Conservation (phyloP, 2,329 filamentous ascomycete species). For the Dryadomyces quercus-mongolicae region DNA sequence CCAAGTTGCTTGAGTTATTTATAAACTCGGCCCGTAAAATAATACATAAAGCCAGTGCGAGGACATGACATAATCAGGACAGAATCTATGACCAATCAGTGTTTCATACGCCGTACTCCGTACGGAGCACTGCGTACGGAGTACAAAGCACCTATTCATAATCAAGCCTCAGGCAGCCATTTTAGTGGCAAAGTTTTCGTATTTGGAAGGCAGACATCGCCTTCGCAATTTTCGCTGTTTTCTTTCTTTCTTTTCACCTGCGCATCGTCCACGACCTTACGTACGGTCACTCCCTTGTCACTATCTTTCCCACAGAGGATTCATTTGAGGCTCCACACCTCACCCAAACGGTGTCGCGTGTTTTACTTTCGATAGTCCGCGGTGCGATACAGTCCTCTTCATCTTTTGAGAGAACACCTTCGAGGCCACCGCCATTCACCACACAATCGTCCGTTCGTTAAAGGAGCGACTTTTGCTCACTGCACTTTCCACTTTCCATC, state of each 20-base stretch:
- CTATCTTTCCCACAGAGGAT: not conserved
- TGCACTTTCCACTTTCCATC: not conserved
- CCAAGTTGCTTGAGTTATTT: slow-evolving; percentile 7
- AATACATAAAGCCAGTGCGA: not conserved
- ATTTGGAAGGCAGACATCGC: not conserved
- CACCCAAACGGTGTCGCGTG: no score
- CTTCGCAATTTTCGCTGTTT: not conserved
- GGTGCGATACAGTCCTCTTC: not conserved
- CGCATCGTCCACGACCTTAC: not conserved
- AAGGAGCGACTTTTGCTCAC: not conserved
- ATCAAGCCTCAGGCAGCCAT: not conserved
- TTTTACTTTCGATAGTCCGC: not conserved
- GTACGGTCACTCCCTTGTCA: not conserved
- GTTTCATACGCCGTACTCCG: no score
- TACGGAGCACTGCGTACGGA: no score
- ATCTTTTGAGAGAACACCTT: not conserved
- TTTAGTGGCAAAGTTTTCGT: not conserved
- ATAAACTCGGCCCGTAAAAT: not conserved
- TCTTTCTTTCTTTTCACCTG: not conserved
- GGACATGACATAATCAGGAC: no score
- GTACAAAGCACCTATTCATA: no score
- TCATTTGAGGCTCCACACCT: not conserved
- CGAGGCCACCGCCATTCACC: not conserved
- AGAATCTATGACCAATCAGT: no score
- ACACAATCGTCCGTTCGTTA: no score